phyloP scores from a whole-genome alignment of 1,139 yeast species.

The Sugiyamaella japonica region DNA sequence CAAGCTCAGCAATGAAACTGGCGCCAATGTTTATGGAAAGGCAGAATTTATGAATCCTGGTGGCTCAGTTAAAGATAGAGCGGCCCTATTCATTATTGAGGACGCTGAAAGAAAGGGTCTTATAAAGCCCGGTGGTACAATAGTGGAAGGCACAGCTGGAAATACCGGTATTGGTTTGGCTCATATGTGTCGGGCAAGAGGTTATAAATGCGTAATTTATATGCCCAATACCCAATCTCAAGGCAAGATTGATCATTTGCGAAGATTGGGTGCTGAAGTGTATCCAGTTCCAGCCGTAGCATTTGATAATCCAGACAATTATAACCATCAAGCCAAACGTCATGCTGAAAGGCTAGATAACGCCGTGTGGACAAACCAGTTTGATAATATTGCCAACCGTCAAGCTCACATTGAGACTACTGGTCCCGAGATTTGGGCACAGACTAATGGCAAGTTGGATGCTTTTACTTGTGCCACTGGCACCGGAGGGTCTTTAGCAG shows the following conservation, averaged over 20 bases:
- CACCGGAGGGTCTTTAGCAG: slow-evolving; percentile 90
- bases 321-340: slow-evolving; percentile 79
- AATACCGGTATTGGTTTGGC: slow-evolving; percentile 92
- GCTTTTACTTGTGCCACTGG: slow-evolving; percentile 90
- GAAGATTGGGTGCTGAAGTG: slow-evolving; percentile 79
- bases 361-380: slow-evolving; percentile 92
- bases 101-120: slow-evolving; percentile 77
- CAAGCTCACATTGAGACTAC: slow-evolving; percentile 89
- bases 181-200: slow-evolving; percentile 79
- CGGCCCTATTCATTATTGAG: slow-evolving; percentile 73
- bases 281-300: slow-evolving; percentile 91
- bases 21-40: slow-evolving; percentile 80
- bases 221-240: slow-evolving; percentile 90
- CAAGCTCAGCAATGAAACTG: slow-evolving; percentile 58
- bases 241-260: slow-evolving; percentile 69
- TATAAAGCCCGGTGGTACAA: slow-evolving; percentile 67
- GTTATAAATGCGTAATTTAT: slow-evolving; percentile 80
- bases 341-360: slow-evolving; percentile 73
- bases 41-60: slow-evolving; percentile 96
- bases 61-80: slow-evolving; percentile 90
- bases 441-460: slow-evolving; percentile 73
- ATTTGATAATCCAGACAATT: slow-evolving; percentile 74
- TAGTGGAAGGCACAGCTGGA: slow-evolving; percentile 72
- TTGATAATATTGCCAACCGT: slow-evolving; percentile 82
- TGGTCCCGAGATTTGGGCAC: slow-evolving; percentile 94